Conservation (phyloP, 139 green algal species). For the Chlorella vulgaris region DNA sequence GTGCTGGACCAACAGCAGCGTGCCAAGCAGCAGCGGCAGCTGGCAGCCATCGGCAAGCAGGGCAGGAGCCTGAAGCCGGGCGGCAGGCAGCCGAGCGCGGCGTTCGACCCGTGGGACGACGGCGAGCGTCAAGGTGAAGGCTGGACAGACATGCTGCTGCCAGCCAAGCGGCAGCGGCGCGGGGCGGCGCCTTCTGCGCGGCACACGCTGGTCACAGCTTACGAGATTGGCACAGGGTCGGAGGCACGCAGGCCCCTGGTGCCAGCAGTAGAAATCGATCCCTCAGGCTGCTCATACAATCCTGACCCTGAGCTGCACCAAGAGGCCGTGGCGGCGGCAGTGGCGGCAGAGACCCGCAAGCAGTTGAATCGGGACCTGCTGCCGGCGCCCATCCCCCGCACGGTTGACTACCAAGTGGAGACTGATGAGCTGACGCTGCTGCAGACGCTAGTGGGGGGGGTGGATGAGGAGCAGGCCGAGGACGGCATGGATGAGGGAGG, state of each 20-base stretch:
- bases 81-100: background rate
- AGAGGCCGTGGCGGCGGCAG: conserved; percentile 79
- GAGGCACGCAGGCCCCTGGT: background rate
- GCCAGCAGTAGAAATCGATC: conserved; percentile 66
- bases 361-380: conserved; percentile 43
- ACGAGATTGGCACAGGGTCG: background rate
- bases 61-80: background rate
- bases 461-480: background rate
- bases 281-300: conserved; percentile 87
- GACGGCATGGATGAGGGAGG: conserved; percentile 32
- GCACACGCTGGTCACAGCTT: background rate
- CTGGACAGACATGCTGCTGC: background rate
- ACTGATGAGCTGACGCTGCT: conserved; percentile 53
- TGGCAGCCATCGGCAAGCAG: background rate
- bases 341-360: conserved; percentile 80
- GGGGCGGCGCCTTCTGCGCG: background rate
- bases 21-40: background rate
- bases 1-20: conserved; percentile 8
- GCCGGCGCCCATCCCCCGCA: conserved; percentile 13
- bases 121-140: background rate
- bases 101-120: conserved; percentile 13
- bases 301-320: conserved; percentile 72
- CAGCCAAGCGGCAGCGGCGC: conserved; percentile 9
- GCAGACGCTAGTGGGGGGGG: conserved; percentile 40
- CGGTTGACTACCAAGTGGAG: conserved; percentile 43